A percentile compares a stretch with the other conserved stretches of the same genome.
These are phyloP conservation scores for Pelargonium hybrid DNA, from an alignment of 441 rosid genomes.

Conservation along the genomic window DNA sequence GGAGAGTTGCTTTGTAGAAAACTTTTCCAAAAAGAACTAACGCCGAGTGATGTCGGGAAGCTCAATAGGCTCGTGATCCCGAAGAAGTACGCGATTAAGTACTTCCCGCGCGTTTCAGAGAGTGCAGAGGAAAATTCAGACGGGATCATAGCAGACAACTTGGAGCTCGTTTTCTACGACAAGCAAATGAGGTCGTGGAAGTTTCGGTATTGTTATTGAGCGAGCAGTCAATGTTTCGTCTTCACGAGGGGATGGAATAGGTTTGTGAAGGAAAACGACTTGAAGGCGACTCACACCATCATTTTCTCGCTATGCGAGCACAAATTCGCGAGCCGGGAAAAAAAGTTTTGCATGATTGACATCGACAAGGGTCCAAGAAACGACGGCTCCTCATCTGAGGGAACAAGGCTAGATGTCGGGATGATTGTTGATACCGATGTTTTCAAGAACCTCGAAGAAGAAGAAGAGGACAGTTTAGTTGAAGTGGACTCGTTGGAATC, in stretches of 20 bases:
- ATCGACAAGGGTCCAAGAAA: conserved; percentile 6
- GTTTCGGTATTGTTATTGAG: conserved; percentile 54
- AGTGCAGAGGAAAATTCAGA: conserved; percentile 2
- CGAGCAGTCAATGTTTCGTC: conserved; percentile 18
- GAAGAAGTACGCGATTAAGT: conserved; percentile 49
- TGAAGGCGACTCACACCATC: conserved; percentile 33
- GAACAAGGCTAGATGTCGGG: not conserved
- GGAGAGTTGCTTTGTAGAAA: conserved; percentile 27
- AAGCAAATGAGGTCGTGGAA: conserved; percentile 43
- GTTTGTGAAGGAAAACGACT: conserved; percentile 38
- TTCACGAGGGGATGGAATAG: conserved; percentile 58
- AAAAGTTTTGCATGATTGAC: conserved; percentile 35
- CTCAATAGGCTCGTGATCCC: conserved; percentile 85
- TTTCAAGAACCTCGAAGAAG: not conserved
- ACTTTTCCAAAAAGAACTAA: conserved; percentile 62
- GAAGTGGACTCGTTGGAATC: not conserved
- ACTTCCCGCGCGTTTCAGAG: conserved; percentile 32
- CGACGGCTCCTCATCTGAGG: not conserved
- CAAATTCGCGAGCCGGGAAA: conserved; percentile 4
- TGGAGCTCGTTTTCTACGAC: conserved; percentile 35
- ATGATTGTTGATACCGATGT: not conserved
- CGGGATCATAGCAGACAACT: conserved; percentile 11
- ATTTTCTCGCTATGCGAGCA: conserved; percentile 29
- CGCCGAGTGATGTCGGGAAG: conserved; percentile 83
- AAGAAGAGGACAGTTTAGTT: not conserved